Base-by-base conservation (phyloP, 768 basidiomycete species). In the Psilocybe subaeruginosa region DNA sequence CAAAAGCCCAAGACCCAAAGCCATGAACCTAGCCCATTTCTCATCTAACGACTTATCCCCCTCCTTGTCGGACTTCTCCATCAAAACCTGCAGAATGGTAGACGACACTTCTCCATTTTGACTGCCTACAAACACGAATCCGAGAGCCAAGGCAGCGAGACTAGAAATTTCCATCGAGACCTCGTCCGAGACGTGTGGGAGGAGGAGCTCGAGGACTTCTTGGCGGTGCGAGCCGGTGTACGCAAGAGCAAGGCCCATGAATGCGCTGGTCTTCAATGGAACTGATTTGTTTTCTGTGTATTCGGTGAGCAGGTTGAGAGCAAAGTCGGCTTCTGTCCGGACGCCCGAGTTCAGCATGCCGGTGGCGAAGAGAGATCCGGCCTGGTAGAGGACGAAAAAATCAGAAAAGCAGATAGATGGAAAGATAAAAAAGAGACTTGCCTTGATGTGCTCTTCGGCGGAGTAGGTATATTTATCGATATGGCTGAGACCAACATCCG, bases 381-480 rank as follows among this genome's bases (percentile, higher is more conserved):
- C 93, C 86, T 90, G 61, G 39, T 14, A 31, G 14, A 43, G 54
- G 39, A 31, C 37, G 17, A 39, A 35, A 53, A 17, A 3, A 9
- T 41, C 19, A 57, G 33, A 27, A 54, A n/a, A 55, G 45, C 30
- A 60, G 1, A n/a, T 29, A 8, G 37, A 17, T 5, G 9, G 33
- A 7, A 33, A 31, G 17, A 30, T 54, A 2, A 41, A 39, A 2
- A 41, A 39, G 23, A 3, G 23, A 9, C 45, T 43, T 63, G 85
- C 90, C 81, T 99, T 99, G 82, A 99, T 98, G 74, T 95, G 83
- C 72, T 99, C 97, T 67, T 99, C 97, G 1, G 92, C 77, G 0
- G 94, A 95, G 72, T 99, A 99, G 23, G 96, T 93, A 78, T 98
- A 99, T 75, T 94, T 97, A 80, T 99, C 97, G 66, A 98, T 90